Conservation (phyloP, 2,329 filamentous ascomycete genomes). For the Thermochaetoides dissita region DNA sequence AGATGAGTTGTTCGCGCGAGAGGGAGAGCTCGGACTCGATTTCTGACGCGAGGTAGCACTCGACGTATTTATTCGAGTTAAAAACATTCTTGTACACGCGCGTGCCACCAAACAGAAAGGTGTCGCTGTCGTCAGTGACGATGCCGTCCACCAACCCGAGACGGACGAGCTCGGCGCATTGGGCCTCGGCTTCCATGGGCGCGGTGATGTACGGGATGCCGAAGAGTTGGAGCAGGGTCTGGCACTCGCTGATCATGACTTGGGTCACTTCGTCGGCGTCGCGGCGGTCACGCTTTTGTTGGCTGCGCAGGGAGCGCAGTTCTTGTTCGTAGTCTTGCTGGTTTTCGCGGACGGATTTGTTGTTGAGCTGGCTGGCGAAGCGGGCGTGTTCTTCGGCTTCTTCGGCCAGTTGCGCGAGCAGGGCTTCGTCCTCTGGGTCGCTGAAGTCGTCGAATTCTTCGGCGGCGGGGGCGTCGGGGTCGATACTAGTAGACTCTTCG, state of each 20-base stretch:
- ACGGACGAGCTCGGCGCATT: conserved; percentile 80
- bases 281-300: conserved; percentile 90
- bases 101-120: conserved; percentile 90
- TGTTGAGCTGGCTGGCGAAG: conserved; percentile 77
- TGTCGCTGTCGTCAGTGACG: conserved; percentile 93
- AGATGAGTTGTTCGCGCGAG: conserved; percentile 73
- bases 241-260: conserved; percentile 90
- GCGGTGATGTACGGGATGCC: conserved; percentile 93
- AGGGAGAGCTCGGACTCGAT: conserved; percentile 82
- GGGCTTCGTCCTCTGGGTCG: conserved; percentile 82
- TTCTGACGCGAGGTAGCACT: conserved; percentile 78
- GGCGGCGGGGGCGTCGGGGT: conserved; percentile 27
- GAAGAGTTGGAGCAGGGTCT: conserved; percentile 77
- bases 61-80: conserved; percentile 93
- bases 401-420: conserved; percentile 70
- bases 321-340: conserved; percentile 74
- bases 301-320: conserved; percentile 70
- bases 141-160: conserved; percentile 91
- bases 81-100: conserved; percentile 99
- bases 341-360: conserved; percentile 55
- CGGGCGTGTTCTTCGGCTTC: conserved; percentile 90
- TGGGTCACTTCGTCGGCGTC: conserved; percentile 96
- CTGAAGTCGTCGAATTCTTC: conserved; percentile 64
- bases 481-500: conserved; percentile 1
- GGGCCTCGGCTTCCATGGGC: conserved; percentile 97